phyloP scores from a whole-genome alignment of 257 asterid species.

The Oldenlandia corymbosa region DNA sequence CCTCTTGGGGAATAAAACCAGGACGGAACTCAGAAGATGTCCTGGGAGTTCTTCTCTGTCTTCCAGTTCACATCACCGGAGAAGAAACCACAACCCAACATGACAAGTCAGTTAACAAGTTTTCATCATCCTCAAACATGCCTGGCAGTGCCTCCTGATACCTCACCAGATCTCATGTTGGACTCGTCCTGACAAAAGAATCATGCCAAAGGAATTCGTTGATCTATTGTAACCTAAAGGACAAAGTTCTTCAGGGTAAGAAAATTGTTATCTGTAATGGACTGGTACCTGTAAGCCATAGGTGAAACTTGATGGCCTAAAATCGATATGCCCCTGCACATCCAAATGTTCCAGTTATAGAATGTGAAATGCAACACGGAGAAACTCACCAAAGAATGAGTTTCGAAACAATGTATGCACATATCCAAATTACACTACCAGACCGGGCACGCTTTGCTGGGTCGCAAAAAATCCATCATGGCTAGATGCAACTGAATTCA shows the following conservation, averaged over 20 bases:
- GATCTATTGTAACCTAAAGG: background rate
- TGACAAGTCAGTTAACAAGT: background rate
- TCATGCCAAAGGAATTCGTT: constrained; percentile 7
- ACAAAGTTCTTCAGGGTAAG: background rate
- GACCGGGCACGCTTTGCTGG: constrained; percentile 63
- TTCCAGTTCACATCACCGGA: constrained; percentile 2
- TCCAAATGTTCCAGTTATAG: background rate
- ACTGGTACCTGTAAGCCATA: constrained; percentile 74
- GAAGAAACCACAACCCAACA: background rate
- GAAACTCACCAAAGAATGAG: background rate
- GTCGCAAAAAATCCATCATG: constrained; percentile 70
- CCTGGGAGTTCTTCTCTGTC: background rate
- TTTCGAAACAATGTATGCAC: constrained; percentile 1
- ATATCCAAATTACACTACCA: constrained; percentile 39
- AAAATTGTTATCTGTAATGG: background rate
- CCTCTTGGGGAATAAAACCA: background rate
- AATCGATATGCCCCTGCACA: constrained; percentile 78
- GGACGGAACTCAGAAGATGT: background rate
- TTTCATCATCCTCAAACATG: constrained; percentile 36
- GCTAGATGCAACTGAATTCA: constrained; percentile 55
- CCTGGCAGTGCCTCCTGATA: constrained; percentile 48
- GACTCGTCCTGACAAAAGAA: constrained; percentile 59
- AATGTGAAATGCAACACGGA: background rate
- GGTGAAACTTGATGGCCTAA: constrained; percentile 63
- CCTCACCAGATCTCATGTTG: constrained; percentile 51